Base-by-base conservation (phyloP, 345 rosid genomes). In the Gossypium bickii region DNA sequence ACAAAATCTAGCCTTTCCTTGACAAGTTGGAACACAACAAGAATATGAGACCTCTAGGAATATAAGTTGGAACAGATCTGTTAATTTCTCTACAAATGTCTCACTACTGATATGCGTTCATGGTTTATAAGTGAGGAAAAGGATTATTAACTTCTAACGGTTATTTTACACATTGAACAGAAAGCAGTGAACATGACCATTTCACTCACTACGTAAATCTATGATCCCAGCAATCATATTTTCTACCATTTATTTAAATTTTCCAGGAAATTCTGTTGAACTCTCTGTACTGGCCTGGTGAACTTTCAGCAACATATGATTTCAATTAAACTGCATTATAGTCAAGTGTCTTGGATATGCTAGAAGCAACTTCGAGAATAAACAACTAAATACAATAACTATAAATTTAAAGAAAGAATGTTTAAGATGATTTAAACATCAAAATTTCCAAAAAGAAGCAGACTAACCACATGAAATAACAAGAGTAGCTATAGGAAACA, bases 341-440 rank as follows among this genome's bases (percentile, higher is more conserved):
- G 45, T 15, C 11, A 61, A 66, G 16, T 44, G 29, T 43, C 70
- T 65, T 65, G 27, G 8, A n/a, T 64, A n/a, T 38, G 34, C 53
- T 64, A 64, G 68, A n/a, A 55, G 59, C 48, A 64, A 64, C 68
- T 64, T 64, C 67, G 3, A 41, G 68, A 63, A 38, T n/a, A 41
- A 63, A 41, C 49, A 41, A 64, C 53, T 44, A 8, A 18, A 18
- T 20, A 20, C 4, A 20, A 43, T 20, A 55, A 44, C 70, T 12
- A 12, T 10, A 22, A 9, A 45, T 7, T 20, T 45, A 45, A 48
- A 5, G 34, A 18, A 66, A 66, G 48, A n/a, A 64, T 9, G 48
- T n/a, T 0, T 38, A 64, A 38, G 41, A 67, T 67, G 55, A 47
- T 47, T 47, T 67, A 47, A 47, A 12, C 55, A 22, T 22, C 55